Base-by-base conservation (phyloP, 495 filamentous ascomycete species). In the Penicillium tannophilum region DNA sequence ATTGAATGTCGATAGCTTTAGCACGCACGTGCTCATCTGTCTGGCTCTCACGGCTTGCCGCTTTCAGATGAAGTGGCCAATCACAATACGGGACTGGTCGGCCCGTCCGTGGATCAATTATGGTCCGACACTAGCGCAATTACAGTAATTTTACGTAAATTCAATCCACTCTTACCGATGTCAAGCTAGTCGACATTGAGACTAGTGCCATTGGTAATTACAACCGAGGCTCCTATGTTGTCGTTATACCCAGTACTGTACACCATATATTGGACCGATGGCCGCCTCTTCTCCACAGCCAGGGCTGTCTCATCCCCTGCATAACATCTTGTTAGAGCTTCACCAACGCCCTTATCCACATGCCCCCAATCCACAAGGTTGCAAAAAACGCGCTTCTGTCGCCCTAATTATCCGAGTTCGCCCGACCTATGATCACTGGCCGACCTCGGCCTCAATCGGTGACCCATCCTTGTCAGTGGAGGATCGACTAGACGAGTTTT, bases 341-440 rank as follows among this genome's bases (percentile, higher is more conserved):
- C 66, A 76, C 61, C 68, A 75, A 17, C 72, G 82, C 54, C 81
- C 86, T 23, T 89, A 84, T 63, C 84, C 87, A 19, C 72, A 85
- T 54, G 78, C 90, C 23, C 77, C 83, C 39, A 88, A 87, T 61
- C 88, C 89, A 8, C 78, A 79, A 45, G 67, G 62, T 44, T 82
- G 83, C 67, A 83, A 80, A 54, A 89, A 87, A 69, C 80, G 89
- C 35, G 89, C 89, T 52, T 89, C 89, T 10, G 88, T 91, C 35
- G 87, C 88, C 50, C 67, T 92, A 46, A 82, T 91, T 50, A 74
- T 92, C 55, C 86, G 88, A 56, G 77, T 92, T 20, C 78, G 86
- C 47, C 88, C 87, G 26, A 76, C 79, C 42, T 84, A 83, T 66
- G 56, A 79, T 47, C 76, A 88, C 60, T 83, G 79, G 77, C 84